Base-by-base conservation (phyloP, 352 stramenopile species). In the Globisporangium cystogenes region DNA sequence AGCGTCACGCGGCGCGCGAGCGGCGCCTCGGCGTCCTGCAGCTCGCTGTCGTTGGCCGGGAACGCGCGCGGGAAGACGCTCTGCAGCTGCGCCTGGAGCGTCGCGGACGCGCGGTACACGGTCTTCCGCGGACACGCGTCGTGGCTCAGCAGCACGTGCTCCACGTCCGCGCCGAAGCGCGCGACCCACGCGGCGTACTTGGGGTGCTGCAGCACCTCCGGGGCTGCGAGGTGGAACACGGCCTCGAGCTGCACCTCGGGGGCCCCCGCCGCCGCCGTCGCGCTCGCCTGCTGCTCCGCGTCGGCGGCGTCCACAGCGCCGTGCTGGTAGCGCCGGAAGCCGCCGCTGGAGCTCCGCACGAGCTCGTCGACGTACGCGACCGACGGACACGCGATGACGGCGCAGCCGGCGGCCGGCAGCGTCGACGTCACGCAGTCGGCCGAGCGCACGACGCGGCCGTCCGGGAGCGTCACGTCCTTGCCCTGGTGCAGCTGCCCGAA, bases 401-500 rank as follows among this genome's bases (percentile, higher is more conserved):
- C 65, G 42, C 70, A 84, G 1, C 64, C 72, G 0, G 62, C 64
- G 26, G 67, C 72, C 36, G 83, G 76, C 27, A 86, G 46, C 23
- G 76, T 83, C 7, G 83, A 68, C 51, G 81, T 66, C 36, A 93
- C 81, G 35, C 83, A 93, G 53, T 93, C 80, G 20, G 51, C 66
- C 0, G 81, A 86, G 27, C 67, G 68, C 15, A 93, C 76, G 7
- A 91, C 61, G 10, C 68, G 59, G 21, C 82, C 77, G 33, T 90
- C 79, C 0, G 72, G 39, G 20, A 93, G 64, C 24, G 70, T 86
- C 21, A 94, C 84, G 51, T 91, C 76, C 50, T 91, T 79, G 14
- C 83, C 84, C 14, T 87, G 74, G 48, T 92, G 82, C 36, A 94
- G 62, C 53, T 90, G 72, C 1, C 84, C 82, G 52, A 90, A 93